phyloP scores from a whole-genome alignment of 345 rosid species.

The Mangifera indica region DNA sequence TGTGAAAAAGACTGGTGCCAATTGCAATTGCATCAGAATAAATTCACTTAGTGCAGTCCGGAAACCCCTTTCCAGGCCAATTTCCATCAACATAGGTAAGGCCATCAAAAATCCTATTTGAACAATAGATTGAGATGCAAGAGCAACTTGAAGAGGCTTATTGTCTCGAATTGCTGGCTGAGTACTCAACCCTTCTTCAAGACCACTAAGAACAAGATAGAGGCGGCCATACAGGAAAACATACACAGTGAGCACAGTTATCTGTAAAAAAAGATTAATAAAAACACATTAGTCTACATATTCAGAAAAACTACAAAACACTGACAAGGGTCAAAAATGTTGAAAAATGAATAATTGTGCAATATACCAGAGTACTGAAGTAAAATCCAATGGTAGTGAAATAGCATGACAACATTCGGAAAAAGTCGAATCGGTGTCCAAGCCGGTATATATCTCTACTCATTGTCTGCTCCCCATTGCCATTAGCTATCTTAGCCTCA shows the following conservation, averaged over 20 bases:
- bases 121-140: conserved; percentile 96
- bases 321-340: conserved; percentile 8
- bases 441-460: conserved; percentile 96
- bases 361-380: conserved; percentile 85
- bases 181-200: conserved; percentile 71
- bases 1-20: conserved; percentile 97
- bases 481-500: conserved; percentile 97
- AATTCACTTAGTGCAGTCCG: conserved; percentile 94
- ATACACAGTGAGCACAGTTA: conserved; percentile 92
- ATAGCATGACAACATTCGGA: conserved; percentile 97
- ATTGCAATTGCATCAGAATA: conserved; percentile 89
- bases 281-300: conserved; percentile 11
- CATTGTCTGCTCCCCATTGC: conserved; percentile 97
- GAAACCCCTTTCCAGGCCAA: conserved; percentile 94
- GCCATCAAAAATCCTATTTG: conserved; percentile 98
- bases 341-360: neutral
- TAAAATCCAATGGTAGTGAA: conserved; percentile 98
- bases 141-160: conserved; percentile 95
- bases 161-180: conserved; percentile 83
- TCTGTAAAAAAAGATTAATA: conserved; percentile 51
- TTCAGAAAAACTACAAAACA: neutral
- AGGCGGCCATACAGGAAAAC: conserved; percentile 99
- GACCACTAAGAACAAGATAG: conserved; percentile 96
- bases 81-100: conserved; percentile 98
- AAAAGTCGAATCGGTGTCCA: conserved; percentile 98